phyloP scores from a whole-genome alignment of 2,329 filamentous ascomycete species.

The Trichoderma arundinaceum region DNA sequence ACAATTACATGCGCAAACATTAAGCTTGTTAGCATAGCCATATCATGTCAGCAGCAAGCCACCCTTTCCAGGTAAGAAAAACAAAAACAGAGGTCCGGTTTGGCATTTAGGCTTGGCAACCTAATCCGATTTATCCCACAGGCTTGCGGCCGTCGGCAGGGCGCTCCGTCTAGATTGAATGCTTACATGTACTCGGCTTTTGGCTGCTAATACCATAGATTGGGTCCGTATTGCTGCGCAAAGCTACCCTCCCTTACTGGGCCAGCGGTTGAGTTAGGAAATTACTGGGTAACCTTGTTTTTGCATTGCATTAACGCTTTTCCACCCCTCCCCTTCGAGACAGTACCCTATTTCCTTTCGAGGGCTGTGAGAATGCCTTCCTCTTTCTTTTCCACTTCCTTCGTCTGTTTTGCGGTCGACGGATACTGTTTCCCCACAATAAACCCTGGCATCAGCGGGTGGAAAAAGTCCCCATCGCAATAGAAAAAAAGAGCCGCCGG shows the following conservation, averaged over 20 bases:
- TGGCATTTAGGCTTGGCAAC: background rate
- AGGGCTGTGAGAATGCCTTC: too few species aligned
- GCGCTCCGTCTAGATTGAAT: conserved; percentile 1
- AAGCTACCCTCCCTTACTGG: too few species aligned
- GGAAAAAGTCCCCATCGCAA: background rate
- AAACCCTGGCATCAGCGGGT: background rate
- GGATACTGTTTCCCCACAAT: conserved; percentile 10
- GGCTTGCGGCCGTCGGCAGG: conserved; percentile 6
- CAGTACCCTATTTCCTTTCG: conserved; percentile 4
- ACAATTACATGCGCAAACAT: too few species aligned
- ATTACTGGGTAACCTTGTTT: background rate
- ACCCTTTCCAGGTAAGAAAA: too few species aligned
- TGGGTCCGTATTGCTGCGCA: too few species aligned
- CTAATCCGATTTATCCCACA: background rate
- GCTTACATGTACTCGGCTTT: too few species aligned
- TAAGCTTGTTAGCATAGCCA: too few species aligned
- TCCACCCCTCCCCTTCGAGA: background rate
- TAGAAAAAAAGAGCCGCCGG: background rate
- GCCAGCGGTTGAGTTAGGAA: background rate
- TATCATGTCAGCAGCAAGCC: too few species aligned
- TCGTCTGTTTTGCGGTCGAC: background rate
- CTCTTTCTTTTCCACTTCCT: too few species aligned
- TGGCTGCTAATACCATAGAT: too few species aligned
- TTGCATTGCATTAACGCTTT: background rate
- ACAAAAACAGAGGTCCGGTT: too few species aligned